Base-by-base conservation (phyloP, 768 basidiomycete genomes). In the Leucocoprinus leucothites region DNA sequence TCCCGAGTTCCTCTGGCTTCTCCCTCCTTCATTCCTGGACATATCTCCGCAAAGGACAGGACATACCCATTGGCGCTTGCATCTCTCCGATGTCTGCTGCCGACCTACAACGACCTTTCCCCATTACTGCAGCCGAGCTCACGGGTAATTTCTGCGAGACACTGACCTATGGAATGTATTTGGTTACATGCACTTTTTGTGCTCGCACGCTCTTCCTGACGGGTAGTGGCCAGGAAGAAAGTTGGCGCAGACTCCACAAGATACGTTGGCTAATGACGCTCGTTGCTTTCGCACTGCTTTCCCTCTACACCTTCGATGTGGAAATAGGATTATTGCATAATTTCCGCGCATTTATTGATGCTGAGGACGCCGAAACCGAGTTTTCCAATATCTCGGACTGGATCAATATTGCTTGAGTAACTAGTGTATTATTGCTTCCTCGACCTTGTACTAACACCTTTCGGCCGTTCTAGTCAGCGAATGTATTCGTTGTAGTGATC, bases 311-410 rank as follows among this genome's bases (percentile, higher is more conserved):
- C 6, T 53, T 53, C 19, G 52, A 53, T 35, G 52, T 53, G 34
- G 52, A 31, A 11, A 46, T 53, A 19, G 52, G 52, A 24, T 26
- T 53, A n/a, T n/a, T 53, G n/a, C 52, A 53, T 26, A 53, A 53
- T 38, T 53, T 53, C 24, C 14, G 38, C 6, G 52, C 52, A 3
- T 53, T 53, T 28, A 25, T 53, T 21, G 13, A 25, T 11, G 11
- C 52, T 7, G 3, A 14, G 4, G 19, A 46, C 25, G 34, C 52
- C 0, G 38, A 1, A 5, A 3, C 24, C 5, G 52, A 46, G 28
- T 25, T 53, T 13, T 11, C 18, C 9, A 46, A 53, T 6, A 53
- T 46, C 18, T 13, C 44, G 35, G 44, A 53, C 25, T 53, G 52
- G 52, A 53, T 53, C 5, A 53, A 53, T 40, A 36, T 53, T 26